Evolutionary conservation across 768 basidiomycete genomes (phyloP), one percentile per base, ranked within the genome.

Genomic region (Candolleomyces aberdarensis): DNA sequence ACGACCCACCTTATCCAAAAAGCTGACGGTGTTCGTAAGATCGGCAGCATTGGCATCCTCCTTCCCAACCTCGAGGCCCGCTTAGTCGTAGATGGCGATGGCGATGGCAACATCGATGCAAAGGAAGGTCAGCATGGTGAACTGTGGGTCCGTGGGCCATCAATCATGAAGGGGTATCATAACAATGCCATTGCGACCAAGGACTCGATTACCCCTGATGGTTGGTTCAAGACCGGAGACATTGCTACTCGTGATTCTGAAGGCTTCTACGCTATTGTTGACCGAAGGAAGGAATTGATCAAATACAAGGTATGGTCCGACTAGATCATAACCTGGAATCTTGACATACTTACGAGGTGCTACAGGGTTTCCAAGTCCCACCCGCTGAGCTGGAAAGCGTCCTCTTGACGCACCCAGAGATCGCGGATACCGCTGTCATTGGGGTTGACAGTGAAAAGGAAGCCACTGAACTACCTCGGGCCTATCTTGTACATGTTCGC

Each of bases 191-290:
- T 76, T 32, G 92, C 93, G 3, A 96, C 92, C 1, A 74, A 76
- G 22, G 80, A 85, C 14, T 73, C 86, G 6, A 87, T 96, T 64
- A 91, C 88, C 0, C 71, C 72, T 0, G 88, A 92, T 53, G 81
- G 85, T 3, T 97, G 92, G 92, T 87, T 94, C 76, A 92, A 89
- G 79, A 95, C 94, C 0, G 93, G 94, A 1, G 94, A 96, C 70
- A 83, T 96, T 54, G 89, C 83, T 1, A 70, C 80, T 17, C 74
- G 84, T 13, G 89, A 93, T 62, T 60, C 71, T 2, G 85, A 92
- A 0, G 94, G 92, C 0, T 90, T 80, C 68, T 91, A 86, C 69
- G 83, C 79, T 64, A 89, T 92, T 56, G 86, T 92, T 2, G 89
- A 92, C 65, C 75, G 92, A 39, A 78, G 81, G 51, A 91, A 91